These are phyloP conservation scores for Olyra latifolia DNA, from an alignment of 176 grass and related monocot genomes.

Conservation along the genomic window DNA sequence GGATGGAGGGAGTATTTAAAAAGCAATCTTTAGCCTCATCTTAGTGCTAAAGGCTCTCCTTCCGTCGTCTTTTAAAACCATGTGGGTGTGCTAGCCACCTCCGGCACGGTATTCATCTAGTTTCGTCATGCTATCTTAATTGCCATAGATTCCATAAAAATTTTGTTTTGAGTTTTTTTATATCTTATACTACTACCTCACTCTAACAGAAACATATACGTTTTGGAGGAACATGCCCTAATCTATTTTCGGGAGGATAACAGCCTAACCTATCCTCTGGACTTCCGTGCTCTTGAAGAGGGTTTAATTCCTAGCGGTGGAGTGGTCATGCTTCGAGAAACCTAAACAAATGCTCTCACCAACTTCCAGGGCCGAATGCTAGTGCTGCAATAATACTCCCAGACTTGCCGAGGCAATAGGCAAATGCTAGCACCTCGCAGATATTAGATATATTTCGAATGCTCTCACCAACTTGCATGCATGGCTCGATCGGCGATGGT, in stretches of 20 bases:
- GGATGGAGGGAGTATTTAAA: too few relatives aligned
- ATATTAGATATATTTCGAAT: background rate
- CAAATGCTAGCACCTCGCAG: background rate
- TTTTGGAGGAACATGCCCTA: background rate
- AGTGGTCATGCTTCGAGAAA: background rate
- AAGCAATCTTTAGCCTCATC: too few relatives aligned
- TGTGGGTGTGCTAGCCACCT: too few relatives aligned
- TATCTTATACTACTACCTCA: too few relatives aligned
- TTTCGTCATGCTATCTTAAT: too few relatives aligned
- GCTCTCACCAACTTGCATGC: background rate
- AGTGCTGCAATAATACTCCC: background rate
- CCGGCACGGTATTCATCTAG: too few relatives aligned
- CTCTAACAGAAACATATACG: background rate
- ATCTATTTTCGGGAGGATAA: background rate
- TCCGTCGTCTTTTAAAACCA: too few relatives aligned
- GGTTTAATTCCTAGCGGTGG: background rate
- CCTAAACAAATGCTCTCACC: conserved; percentile 4
- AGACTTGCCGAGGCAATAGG: background rate
- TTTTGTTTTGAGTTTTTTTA: too few relatives aligned
- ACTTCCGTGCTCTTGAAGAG: background rate
- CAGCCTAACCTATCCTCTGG: background rate
- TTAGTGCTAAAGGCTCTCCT: too few relatives aligned
- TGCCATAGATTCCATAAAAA: too few relatives aligned
- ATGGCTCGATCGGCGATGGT: background rate
- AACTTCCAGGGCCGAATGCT: background rate